phyloP scores from a whole-genome alignment of 2,329 filamentous ascomycete species.

The Myriosclerotinia curreyana region DNA sequence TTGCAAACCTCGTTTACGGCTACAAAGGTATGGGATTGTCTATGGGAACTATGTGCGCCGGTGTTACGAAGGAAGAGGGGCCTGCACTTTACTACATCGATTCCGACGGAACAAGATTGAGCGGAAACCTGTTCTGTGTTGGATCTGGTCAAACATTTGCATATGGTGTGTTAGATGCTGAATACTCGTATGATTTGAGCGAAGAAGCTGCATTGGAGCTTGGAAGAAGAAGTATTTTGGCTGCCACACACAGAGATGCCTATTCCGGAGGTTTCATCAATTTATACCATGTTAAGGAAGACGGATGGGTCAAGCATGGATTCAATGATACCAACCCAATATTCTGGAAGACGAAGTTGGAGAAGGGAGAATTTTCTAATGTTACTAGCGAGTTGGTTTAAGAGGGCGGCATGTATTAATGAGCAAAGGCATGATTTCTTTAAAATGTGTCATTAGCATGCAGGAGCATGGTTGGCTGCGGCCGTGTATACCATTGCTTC shows the following conservation, averaged over 20 bases:
- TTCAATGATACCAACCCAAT: conserved; percentile 98
- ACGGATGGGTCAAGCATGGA: conserved; percentile 97
- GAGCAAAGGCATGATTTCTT: conserved; percentile 29
- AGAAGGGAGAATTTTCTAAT: conserved; percentile 88
- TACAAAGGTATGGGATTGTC: conserved; percentile 99
- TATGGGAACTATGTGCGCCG: conserved; percentile 99
- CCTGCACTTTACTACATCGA: conserved; percentile 99
- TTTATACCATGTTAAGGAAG: conserved; percentile 98
- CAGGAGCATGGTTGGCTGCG: conserved; percentile 26
- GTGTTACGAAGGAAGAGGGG: conserved; percentile 91
- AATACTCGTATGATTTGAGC: conserved; percentile 86
- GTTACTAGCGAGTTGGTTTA: conserved; percentile 40
- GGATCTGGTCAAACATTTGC: conserved; percentile 98
- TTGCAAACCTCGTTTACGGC: conserved; percentile 95
- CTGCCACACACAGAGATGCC: conserved; percentile 95
- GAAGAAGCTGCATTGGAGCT: conserved; percentile 88
- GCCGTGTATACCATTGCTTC: conserved; percentile 38
- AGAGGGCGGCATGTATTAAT: conserved; percentile 23
- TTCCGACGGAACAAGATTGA: conserved; percentile 86
- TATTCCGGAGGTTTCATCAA: conserved; percentile 99
- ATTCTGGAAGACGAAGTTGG: conserved; percentile 99
- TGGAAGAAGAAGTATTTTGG: conserved; percentile 86
- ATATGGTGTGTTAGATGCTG: conserved; percentile 94
- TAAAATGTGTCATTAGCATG: conserved; percentile 38
- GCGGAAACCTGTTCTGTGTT: conserved; percentile 96